Conservation (phyloP, 805 yeast species). For the Nakazawaea ambrosiae region DNA sequence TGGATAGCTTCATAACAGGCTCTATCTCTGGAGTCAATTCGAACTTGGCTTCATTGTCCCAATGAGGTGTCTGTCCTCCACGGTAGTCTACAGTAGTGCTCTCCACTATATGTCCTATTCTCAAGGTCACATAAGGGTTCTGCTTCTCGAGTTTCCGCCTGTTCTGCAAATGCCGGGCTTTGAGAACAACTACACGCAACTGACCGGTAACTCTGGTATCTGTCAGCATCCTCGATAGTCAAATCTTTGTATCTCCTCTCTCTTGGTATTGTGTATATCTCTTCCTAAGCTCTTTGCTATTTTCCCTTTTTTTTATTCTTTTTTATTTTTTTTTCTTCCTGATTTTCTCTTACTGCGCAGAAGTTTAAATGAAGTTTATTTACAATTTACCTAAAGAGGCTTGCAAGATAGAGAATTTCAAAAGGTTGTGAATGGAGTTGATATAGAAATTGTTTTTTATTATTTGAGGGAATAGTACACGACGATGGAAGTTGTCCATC, state of each 20-base stretch:
- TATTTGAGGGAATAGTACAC: too few relatives aligned
- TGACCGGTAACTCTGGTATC: conserved; percentile 36
- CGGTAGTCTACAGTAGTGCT: conserved; percentile 71
- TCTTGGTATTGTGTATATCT: background rate
- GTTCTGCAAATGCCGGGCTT: conserved; percentile 84
- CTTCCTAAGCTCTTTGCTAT: background rate
- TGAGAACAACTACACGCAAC: conserved; percentile 67
- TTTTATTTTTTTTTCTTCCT: too few relatives aligned
- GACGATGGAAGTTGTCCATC: too few relatives aligned
- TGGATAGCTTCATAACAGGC: conserved; percentile 60
- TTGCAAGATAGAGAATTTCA: too few relatives aligned
- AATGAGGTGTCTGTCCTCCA: conserved; percentile 92
- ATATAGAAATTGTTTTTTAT: too few relatives aligned
- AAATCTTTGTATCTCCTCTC: too few relatives aligned
- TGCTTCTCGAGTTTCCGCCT: conserved; percentile 85
- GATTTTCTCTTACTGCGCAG: too few relatives aligned
- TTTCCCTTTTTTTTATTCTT: background rate
- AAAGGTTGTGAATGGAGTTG: too few relatives aligned
- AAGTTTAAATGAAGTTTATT: too few relatives aligned
- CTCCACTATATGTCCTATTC: conserved; percentile 77
- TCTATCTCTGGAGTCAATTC: conserved; percentile 56
- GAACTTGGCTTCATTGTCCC: conserved; percentile 74
- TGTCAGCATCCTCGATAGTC: background rate
- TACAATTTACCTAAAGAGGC: too few relatives aligned
- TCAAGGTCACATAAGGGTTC: conserved; percentile 78